Percentiles rank a stretch among this genome's conserved stretches.
Evolutionary conservation across 2,329 filamentous ascomycete genomes (phyloP).

Genomic region (Alternaria ethzedia): DNA sequence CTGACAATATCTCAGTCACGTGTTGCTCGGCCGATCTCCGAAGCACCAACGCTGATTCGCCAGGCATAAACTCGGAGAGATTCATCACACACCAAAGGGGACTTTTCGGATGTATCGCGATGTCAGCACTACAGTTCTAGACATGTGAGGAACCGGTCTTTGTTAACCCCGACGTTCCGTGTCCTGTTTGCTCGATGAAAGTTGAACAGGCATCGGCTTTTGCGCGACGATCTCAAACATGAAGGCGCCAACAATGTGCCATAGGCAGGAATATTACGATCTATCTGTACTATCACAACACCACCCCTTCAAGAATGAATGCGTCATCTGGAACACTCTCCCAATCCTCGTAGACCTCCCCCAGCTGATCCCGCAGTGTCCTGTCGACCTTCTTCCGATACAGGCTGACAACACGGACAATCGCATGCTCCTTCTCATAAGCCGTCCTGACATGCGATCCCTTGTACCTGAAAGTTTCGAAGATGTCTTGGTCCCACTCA

Average conservation of each 20-base stretch:
- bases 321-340: background rate
- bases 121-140: background rate
- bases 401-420: background rate
- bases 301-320: background rate
- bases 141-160: background rate
- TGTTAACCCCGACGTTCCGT: background rate
- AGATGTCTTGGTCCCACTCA: background rate
- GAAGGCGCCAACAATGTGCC: background rate
- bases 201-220: background rate
- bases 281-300: background rate
- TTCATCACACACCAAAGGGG: background rate
- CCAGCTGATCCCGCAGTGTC: background rate
- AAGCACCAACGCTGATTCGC: background rate
- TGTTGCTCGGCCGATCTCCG: constrained; percentile 4
- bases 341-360: background rate
- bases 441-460: background rate
- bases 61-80: background rate
- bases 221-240: background rate
- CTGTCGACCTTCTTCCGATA: background rate
- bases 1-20: background rate
- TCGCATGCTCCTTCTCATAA: background rate
- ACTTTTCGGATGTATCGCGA: background rate
- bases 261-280: background rate
- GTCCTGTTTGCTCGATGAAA: no score
- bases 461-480: background rate